Evolutionary conservation across 352 stramenopile species (phyloP), one percentile per base, ranked within the genome.

Genomic region (Phytophthora boehmeriae): DNA sequence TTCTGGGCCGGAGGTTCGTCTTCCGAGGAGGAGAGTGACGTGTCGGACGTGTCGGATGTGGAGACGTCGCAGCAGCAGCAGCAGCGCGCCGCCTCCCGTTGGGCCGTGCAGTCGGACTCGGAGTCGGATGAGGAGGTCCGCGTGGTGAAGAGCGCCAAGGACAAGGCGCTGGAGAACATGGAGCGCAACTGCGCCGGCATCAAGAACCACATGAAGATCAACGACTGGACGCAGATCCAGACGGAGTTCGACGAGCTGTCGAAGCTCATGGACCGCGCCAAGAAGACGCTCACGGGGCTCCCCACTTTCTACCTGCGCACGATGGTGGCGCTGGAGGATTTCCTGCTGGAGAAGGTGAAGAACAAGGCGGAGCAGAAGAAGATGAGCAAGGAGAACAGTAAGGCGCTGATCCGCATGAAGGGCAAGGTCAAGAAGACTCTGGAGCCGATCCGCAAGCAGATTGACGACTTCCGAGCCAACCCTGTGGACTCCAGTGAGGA

Each of bases 341-440:
- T 93, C 23, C 64, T 99, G 49, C 59, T 59, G 5, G 83, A 96
- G 59, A 95, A 95, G 68, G 70, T 98, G 27, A 97, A 97, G 71
- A 97, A 98, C 82, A 99, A 98, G 82, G 93, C 89, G 13, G 89
- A 94, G 30, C 93, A 98, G 57, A 98, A 99, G 80, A 98, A 98
- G 74, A 95, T 99, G 73, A 98, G 82, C 85, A 96, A 97, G 54
- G 91, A 96, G 56, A 98, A 98, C 78, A 96, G 83, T 55, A 96
- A 97, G 68, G 93, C 95, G 39, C 83, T 99, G 10, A 99, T 99
- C 71, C 84, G 95, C 16, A 99, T 99, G 95, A 99, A 99, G 86
- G 87, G 98, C 48, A 97, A 94, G 70, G 68, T 99, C 43, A 97
- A 98, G 69, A 98, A 98, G 80, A 90, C 98, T 74, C 92, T 98